A percentile compares a stretch with the other conserved stretches of the same genome.
Conservation (phyloP, 768 basidiomycete genomes). For the Boletus eberwhitei region DNA sequence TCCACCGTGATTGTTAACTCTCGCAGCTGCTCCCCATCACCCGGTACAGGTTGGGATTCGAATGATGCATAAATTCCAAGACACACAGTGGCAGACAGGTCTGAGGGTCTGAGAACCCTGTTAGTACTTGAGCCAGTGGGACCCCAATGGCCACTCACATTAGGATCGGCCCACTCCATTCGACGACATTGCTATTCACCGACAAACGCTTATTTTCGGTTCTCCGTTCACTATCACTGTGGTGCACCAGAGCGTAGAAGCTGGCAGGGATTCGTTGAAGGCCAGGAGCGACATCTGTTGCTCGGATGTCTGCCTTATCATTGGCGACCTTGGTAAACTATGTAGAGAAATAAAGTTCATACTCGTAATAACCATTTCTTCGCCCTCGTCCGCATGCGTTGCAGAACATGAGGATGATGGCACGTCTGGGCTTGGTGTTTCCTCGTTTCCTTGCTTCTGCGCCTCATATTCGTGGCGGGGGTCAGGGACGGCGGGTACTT, state of each 20-base stretch:
- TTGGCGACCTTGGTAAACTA: neutral
- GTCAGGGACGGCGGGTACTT: too few relatives aligned
- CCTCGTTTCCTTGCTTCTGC: neutral
- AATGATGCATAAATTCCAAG: neutral
- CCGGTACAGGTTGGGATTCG: neutral
- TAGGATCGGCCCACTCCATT: neutral
- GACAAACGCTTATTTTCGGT: neutral
- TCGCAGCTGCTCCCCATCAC: neutral
- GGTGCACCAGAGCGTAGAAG: neutral
- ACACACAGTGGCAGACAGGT: neutral
- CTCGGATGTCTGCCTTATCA: neutral
- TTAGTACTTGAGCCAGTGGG: neutral
- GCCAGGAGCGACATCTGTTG: neutral
- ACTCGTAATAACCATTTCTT: constrained; percentile 1
- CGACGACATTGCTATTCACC: neutral
- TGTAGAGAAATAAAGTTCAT: neutral
- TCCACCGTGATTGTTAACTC: neutral
- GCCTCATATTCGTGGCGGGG: neutral
- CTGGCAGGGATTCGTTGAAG: neutral
- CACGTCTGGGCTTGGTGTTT: neutral
- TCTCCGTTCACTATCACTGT: neutral
- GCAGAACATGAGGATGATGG: neutral
- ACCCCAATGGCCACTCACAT: neutral
- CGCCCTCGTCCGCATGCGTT: neutral
- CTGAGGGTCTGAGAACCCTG: neutral